Evolutionary conservation across 1,284 basidiomycete species (phyloP), one percentile per base, ranked within the genome.

Genomic region (Phenoliferia sp.): DNA sequence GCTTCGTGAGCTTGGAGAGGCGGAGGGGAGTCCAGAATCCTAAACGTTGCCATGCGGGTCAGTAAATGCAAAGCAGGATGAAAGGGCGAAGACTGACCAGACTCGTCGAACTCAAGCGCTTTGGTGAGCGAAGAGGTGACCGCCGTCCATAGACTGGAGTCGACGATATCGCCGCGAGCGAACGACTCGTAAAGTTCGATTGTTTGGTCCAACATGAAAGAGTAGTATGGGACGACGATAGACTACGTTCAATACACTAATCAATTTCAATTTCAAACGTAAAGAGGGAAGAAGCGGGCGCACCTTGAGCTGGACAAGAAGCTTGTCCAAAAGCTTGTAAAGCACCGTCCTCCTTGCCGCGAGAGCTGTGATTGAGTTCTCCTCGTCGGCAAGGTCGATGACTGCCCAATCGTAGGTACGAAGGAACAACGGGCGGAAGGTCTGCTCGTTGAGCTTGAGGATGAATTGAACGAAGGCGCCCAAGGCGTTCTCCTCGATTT

Each of bases 321-420:
- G 80, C 0, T 85, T 82, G 34, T 83, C 82, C 77, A 92, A 90
- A 17, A 90, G 79, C 69, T 86, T 85, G 73, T 88, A 88, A 76
- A 95, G 90, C 0, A 87, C 86, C 26, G 86, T 82, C 73, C 85
- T 86, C 56, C 87, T 83, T 4, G 82, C 79, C 52, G 79, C 69
- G 32, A 80, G 52, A 68, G 67, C 59, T 32, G 61, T 33, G 35
- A 19, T 26, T 12, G 65, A 58, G 26, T 61, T 61, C 48, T 58
- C 48, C 26, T 63, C 66, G 83, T 66, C 77, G 87, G 86, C 80
- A 28, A 82, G 77, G 63, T 84, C 83, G 61, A 84, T 79, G 12
- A 94, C 94, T 0, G 93, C 93, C 95, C 96, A 99, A 78, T 99
- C 95, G 77, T 92, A 94, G 72, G 94, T 81, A 69, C 88, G 88